Base-by-base conservation (phyloP, 495 filamentous ascomycete species). In the Aspergillus kassunensis region DNA sequence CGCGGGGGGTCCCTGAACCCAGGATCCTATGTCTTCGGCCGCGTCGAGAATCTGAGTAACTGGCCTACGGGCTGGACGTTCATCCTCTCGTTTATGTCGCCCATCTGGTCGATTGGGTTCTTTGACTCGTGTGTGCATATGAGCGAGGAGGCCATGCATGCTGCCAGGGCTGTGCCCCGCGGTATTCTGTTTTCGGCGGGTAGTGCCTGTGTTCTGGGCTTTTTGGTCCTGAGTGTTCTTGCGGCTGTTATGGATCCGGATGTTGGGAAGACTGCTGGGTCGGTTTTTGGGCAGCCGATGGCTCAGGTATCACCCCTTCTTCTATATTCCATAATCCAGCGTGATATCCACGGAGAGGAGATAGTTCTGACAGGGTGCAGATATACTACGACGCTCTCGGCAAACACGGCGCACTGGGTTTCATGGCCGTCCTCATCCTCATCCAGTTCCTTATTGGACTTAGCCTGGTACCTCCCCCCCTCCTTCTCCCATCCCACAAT, bases 71-170 rank as follows among this genome's bases (percentile, higher is more conserved):
- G 79, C 1, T 79, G 77, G 76, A 67, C 79, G 1, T 86, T 84
- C 62, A 82, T 86, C 64, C 65, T 85, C 2, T 57, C 76, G 12
- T 83, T 83, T 74, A 68, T 86, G 31, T 70, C 63, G 12, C 81
- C 83, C 0, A 84, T 85, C 51, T 86, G 82, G 80, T 81, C 80
- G 0, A 83, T 85, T 48, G 81, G 81, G 0, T 75, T 63, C 19
- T 73, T 78, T 27, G 71, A 77, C 46, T 68, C 64, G 11, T 78
- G 75, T 41, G 71, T 79, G 8, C 80, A 83, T 57, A 83, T 83
- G 71, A 74, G 68, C 21, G 83, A 85, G 61, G 83, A 86, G 55
- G 80, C 80, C 0, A 57, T 75, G 12, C 81, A 85, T 57, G 81
- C 81, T 0, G 73, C 78, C 0, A 76, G 70, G 40, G 80, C 81